Evolutionary conservation across 2,329 filamentous ascomycete genomes (phyloP), one percentile per base, ranked within the genome.

Genomic region (Fusarium coffeatum): DNA sequence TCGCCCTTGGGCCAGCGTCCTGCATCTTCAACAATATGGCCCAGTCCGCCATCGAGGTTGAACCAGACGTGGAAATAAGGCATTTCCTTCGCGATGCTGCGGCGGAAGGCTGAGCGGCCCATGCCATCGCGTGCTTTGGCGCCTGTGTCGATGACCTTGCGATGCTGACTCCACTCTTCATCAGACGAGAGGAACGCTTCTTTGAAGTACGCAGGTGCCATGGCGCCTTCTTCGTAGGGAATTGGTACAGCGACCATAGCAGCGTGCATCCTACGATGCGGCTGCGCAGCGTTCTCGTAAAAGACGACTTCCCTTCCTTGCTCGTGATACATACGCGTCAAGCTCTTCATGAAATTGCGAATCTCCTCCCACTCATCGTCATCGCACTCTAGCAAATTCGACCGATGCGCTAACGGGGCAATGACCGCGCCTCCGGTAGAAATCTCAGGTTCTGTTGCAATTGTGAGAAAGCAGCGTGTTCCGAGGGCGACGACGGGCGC

Each of bases 351-450:
- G 78, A 99, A 99, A 79, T 99, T 99, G 72, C 96, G 92, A 8
- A 99, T 91, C 80, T 99, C 96, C 78, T 99, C 96, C 97, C 97
- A 99, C 79, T 99, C 96, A 77, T 99, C 96, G 76, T 99, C 95
- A 79, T 98, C 95, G 79, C 96, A 99, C 80, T 98, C 95, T n/a
- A 99, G 84, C 1, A 99, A 88, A 78, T 98, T 99, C 25, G 86
- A 89, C 55, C 91, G 90, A 78, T 99, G 96, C 72, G 94, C 89
- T 23, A 96, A 89, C 8, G 96, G 96, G 5, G 94, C 93, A 66
- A 99, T 96, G 60, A 96, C 90, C 9, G 94, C 93, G 50, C 94
- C 92, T 47, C 93, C 93, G 51, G 92, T 87, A 71, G 88, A 92
- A 45, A 99, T 83, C 77, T 98, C 95, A 0, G 96, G 97, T 72